These are phyloP conservation scores for Eimeria necatrix DNA, from an alignment of 169 alveolate genomes.

Conservation along the genomic window DNA sequence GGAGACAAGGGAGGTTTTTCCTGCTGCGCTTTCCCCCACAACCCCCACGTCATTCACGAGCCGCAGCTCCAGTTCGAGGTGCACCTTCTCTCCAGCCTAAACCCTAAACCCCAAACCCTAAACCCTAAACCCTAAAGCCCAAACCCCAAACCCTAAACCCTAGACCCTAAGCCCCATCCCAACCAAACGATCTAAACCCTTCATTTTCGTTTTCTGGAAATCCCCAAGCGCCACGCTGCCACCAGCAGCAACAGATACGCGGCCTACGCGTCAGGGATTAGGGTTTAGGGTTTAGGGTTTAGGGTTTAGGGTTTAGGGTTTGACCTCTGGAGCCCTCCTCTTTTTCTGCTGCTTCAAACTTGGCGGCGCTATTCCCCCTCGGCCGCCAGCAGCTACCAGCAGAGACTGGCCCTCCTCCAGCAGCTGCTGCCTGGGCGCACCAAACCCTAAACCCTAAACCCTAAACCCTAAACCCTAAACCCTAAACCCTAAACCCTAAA, in stretches of 20 bases:
- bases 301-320: too few species aligned
- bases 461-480: constrained; percentile 19
- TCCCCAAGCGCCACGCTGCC: too few species aligned
- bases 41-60: constrained; percentile 74
- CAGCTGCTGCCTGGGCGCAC: constrained; percentile 80
- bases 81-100: constrained; percentile 76
- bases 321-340: constrained; percentile 53
- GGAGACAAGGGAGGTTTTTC: constrained; percentile 77
- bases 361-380: constrained; percentile 80
- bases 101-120: neutral
- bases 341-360: constrained; percentile 36
- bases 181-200: too few species aligned
- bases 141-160: neutral
- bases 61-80: constrained; percentile 82
- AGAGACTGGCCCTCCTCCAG: constrained; percentile 75
- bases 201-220: too few species aligned
- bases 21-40: constrained; percentile 71
- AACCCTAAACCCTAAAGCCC: neutral
- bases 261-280: too few species aligned
- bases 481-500: neutral
- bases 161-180: neutral
- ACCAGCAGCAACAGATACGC: too few species aligned
- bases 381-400: constrained; percentile 81
- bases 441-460: constrained; percentile 18
- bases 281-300: too few species aligned